phyloP scores from a whole-genome alignment of 1,139 yeast species.

The Lodderomyces elongisporus region DNA sequence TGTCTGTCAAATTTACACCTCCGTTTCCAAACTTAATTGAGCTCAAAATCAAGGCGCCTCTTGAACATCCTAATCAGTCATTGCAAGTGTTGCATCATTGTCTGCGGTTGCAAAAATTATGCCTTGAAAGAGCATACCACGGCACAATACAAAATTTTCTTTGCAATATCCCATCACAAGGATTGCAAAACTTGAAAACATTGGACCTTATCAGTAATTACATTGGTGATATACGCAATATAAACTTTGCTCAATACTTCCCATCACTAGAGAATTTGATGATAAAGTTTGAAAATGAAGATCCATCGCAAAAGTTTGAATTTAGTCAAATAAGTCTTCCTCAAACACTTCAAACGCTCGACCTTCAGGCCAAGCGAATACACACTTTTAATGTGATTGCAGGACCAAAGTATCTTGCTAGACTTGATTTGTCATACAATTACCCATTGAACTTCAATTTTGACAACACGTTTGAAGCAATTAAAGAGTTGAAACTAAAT shows the following conservation, averaged over 20 bases:
- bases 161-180: conserved; percentile 4
- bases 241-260: conserved; percentile 5
- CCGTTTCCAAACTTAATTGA: not conserved
- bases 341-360: conserved; percentile 2
- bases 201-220: conserved; percentile 10
- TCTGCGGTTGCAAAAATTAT: not conserved
- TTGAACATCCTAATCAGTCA: conserved; percentile 1
- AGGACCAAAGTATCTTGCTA: conserved; percentile 6
- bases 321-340: conserved; percentile 8
- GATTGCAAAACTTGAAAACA: conserved; percentile 5
- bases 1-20: conserved; percentile 1
- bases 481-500: conserved; percentile 8
- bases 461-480: conserved; percentile 1
- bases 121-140: not conserved
- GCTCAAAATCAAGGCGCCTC: conserved; percentile 6
- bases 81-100: not conserved
- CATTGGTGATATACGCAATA: conserved; percentile 7
- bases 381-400: not conserved
- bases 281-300: conserved; percentile 10
- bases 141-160: not conserved
- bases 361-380: conserved; percentile 7
- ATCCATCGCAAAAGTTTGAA: conserved; percentile 5
- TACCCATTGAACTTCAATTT: conserved; percentile 8
- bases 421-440: conserved; percentile 11
- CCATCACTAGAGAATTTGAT: conserved; percentile 9